phyloP scores from a whole-genome alignment of 371 early-diverging fungal species.

The Actinomortierella ambigua region DNA sequence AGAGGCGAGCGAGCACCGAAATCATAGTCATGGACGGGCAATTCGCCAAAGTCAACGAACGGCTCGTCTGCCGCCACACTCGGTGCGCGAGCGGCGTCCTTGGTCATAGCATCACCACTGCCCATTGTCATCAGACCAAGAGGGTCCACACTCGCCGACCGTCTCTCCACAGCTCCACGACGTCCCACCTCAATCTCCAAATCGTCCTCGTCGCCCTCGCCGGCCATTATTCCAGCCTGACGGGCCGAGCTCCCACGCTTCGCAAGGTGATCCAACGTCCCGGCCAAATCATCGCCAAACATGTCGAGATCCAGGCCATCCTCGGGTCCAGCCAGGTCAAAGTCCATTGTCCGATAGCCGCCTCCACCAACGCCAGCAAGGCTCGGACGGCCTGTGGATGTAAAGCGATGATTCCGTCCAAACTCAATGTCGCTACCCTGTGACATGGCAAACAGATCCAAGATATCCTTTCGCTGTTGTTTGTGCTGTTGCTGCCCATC shows the following conservation, averaged over 20 bases:
- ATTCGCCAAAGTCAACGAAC: slow-evolving; percentile 17
- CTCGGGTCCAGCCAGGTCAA: slow-evolving; percentile 45
- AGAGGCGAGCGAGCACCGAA: slow-evolving; percentile 19
- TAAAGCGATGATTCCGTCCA: slow-evolving; percentile 15
- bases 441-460: no score
- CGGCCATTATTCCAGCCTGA: no score
- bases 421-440: slow-evolving; percentile 47
- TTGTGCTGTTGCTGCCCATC: no score
- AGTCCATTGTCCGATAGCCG: slow-evolving; percentile 39
- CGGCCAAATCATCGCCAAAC: slow-evolving; percentile 25
- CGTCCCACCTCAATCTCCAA: slow-evolving; percentile 61
- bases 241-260: slow-evolving; percentile 15
- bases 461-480: background rate
- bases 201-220: slow-evolving; percentile 25
- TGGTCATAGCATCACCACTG: slow-evolving; percentile 13
- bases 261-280: slow-evolving; percentile 20
- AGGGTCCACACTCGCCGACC: slow-evolving; percentile 36
- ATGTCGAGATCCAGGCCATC: slow-evolving; percentile 43
- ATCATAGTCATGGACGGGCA: slow-evolving; percentile 15
- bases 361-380: slow-evolving; percentile 21
- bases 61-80: slow-evolving; percentile 20
- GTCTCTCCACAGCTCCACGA: slow-evolving; percentile 47
- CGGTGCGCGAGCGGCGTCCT: slow-evolving; percentile 28
- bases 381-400: slow-evolving; percentile 8
- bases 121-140: slow-evolving; percentile 27